Evolutionary conservation across 805 yeast genomes (phyloP), one percentile per base, ranked within the genome.

Genomic region (Spathaspora arborariae): DNA sequence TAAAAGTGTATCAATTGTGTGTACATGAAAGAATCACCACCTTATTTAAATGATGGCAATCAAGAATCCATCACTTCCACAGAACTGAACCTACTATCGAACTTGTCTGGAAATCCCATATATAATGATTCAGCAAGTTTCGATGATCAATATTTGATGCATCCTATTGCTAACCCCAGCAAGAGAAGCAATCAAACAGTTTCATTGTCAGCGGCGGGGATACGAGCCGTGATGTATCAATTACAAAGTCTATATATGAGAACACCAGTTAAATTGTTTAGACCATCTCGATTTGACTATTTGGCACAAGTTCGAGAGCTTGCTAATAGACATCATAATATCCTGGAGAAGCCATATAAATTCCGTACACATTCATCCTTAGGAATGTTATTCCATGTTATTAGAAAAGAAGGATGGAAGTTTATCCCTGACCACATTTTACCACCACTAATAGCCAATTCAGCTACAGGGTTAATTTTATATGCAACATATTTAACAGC

Each of bases 261-360:
- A 47, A 87, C 95, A 1, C 84, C 84, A 1, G 85, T 89, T 39
- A 91, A 92, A 68, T 73, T 91, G 19, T 92, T 92, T 63, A 72
- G 96, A 30, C 98, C 98, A 1, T 83, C 96, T 3, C 69, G 97
- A 36, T 87, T 92, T 50, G 98, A 92, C 62, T 89, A 88, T 57
- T 69, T 88, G 59, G 87, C 87, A 6, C 78, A 82, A 45, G 80
- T 85, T 0, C 66, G 90, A 44, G 78, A 79, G 43, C 51, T 69
- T 22, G 76, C 74, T 19, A 62, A 70, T 42, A 76, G 75, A 43
- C 79, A 79, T 30, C 64, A 67, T 46, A 72, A 72, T 39, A 59
- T 75, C 15, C 63, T 63, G 34, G 55, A 67, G 15, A 74, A 75
- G 51, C 81, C 84, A 1, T 81, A 79, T 67, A 72, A 71, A 36